phyloP scores from a whole-genome alignment of 163 green algal genomes.

The Scenedesmus sp. region DNA sequence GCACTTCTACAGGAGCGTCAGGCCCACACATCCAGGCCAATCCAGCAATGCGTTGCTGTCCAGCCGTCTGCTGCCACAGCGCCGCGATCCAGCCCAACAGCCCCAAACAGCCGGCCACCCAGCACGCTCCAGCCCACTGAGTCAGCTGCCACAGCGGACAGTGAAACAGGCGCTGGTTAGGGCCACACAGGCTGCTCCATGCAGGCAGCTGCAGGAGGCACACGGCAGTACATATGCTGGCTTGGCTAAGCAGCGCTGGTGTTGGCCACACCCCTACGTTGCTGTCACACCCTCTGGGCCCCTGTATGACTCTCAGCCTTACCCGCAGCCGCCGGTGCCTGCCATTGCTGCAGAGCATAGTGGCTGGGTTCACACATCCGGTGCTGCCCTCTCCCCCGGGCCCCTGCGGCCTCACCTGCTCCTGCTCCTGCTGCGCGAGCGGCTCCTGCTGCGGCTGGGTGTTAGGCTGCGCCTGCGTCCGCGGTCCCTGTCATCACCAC shows the following conservation, averaged over 20 bases:
- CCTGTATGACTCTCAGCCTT: too few relatives aligned
- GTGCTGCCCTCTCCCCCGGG: neutral
- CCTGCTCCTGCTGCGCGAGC: constrained; percentile 25
- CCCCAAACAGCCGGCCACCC: neutral
- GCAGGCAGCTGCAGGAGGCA: neutral
- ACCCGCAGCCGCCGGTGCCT: too few relatives aligned
- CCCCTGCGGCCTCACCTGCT: neutral
- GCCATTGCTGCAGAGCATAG: neutral
- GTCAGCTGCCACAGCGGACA: constrained; percentile 5
- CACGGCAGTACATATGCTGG: neutral
- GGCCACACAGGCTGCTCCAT: neutral
- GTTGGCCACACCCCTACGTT: neutral
- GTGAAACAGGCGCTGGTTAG: neutral
- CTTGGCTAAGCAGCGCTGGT: neutral
- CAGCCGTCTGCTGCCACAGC: neutral
- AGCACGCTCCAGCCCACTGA: neutral
- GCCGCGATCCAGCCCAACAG: neutral
- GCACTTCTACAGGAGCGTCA: neutral
- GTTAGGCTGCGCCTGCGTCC: neutral
- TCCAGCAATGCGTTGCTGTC: neutral
- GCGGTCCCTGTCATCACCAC: neutral
- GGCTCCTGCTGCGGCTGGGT: constrained; percentile 34
- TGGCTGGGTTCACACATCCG: neutral
- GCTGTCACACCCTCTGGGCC: neutral
- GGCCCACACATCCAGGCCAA: neutral